These are phyloP conservation scores for Bimuria novae-zelandiae DNA, from an alignment of 2,329 filamentous ascomycete genomes.

Conservation along the genomic window DNA sequence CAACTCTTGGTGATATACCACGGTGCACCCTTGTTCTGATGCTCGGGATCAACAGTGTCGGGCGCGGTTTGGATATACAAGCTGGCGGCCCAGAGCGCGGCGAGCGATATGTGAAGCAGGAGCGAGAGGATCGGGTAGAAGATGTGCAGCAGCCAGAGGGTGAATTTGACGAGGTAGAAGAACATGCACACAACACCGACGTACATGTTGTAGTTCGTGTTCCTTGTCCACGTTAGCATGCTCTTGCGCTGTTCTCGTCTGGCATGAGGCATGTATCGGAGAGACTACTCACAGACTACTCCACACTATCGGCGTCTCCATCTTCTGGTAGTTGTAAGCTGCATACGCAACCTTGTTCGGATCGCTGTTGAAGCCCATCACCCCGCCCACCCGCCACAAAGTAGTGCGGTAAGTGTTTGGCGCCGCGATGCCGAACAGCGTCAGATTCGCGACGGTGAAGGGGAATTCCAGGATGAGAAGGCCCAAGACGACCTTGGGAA, in stretches of 20 bases:
- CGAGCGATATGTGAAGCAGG: conserved; percentile 61
- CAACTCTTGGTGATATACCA: conserved; percentile 80
- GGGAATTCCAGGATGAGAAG: conserved; percentile 70
- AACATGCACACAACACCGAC: conserved; percentile 78
- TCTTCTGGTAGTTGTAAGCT: conserved; percentile 70
- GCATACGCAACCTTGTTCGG: conserved; percentile 72
- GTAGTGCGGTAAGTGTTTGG: conserved; percentile 73
- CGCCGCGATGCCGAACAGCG: conserved; percentile 74
- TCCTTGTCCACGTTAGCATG: conserved; percentile 50
- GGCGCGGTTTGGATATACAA: conserved; percentile 73
- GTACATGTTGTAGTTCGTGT: conserved; percentile 76
- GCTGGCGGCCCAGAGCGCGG: conserved; percentile 67
- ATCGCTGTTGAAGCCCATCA: conserved; percentile 74
- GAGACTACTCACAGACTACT: conserved; percentile 66
- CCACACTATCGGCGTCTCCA: conserved; percentile 72
- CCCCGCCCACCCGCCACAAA: conserved; percentile 73
- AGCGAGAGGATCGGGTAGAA: conserved; percentile 70
- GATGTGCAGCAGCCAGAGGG: conserved; percentile 71
- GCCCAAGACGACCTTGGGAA: conserved; percentile 56
- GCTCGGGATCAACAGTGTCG: conserved; percentile 69
- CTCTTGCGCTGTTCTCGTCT: background rate
- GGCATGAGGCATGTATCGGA: background rate
- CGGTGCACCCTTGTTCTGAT: conserved; percentile 64
- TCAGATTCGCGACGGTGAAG: conserved; percentile 67
- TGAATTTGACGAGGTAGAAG: conserved; percentile 71